Evolutionary conservation across 1,139 yeast species (phyloP).

Genomic region (Yamadazyma friedrichii): DNA sequence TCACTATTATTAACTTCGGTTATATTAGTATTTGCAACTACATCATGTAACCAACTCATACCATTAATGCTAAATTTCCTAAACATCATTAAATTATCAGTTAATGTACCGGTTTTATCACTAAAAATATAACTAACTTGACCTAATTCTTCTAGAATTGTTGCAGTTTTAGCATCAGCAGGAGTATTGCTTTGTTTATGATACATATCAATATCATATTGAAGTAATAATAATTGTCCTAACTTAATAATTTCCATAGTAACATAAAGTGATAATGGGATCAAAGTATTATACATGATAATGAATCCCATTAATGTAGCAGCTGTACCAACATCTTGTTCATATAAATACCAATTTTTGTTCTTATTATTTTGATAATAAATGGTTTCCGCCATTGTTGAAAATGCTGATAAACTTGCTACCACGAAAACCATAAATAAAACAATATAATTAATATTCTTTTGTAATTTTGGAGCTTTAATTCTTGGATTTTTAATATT

Average conservation of each 20-base stretch:
- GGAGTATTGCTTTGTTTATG: slow-evolving; percentile 83
- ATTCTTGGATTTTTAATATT: slow-evolving; percentile 86
- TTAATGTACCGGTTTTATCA: slow-evolving; percentile 95
- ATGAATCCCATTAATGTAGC: slow-evolving; percentile 93
- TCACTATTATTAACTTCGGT: not conserved
- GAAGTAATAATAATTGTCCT: slow-evolving; percentile 76
- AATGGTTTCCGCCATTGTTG: slow-evolving; percentile 75
- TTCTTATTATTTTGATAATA: slow-evolving; percentile 41
- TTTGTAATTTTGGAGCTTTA: slow-evolving; percentile 90
- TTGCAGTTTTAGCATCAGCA: slow-evolving; percentile 92
- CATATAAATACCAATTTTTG: slow-evolving; percentile 71
- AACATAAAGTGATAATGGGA: slow-evolving; percentile 91
- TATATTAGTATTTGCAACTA: slow-evolving; percentile 43
- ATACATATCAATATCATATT: slow-evolving; percentile 94
- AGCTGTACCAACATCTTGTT: slow-evolving; percentile 80
- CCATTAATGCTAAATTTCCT: slow-evolving; percentile 85
- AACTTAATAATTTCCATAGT: slow-evolving; percentile 95
- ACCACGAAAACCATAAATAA: slow-evolving; percentile 86
- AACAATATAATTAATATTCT: slow-evolving; percentile 78
- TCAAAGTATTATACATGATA: slow-evolving; percentile 94
- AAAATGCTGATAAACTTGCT: slow-evolving; percentile 68
- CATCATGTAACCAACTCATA: slow-evolving; percentile 82
- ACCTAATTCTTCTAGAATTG: slow-evolving; percentile 93
- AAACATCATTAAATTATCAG: slow-evolving; percentile 87
- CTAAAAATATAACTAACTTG: slow-evolving; percentile 94